phyloP scores from a whole-genome alignment of 2,329 filamentous ascomycete genomes.

The Paraphoma sp. region DNA sequence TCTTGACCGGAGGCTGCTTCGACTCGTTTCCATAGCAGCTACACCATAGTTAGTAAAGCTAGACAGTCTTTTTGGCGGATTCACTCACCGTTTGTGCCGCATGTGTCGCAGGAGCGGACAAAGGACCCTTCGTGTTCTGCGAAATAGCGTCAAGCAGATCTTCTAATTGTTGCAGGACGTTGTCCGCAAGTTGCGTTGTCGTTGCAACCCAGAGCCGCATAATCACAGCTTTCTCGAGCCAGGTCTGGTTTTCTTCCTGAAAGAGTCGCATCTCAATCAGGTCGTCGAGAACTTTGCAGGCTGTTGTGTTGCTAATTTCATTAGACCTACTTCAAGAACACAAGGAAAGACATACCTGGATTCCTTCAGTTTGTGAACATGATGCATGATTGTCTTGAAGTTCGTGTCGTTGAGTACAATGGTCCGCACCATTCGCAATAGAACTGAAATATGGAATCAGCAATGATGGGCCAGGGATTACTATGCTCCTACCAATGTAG shows the following conservation, averaged over 20 bases:
- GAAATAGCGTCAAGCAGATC: slow-evolving; percentile 57
- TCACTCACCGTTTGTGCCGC: slow-evolving; percentile 69
- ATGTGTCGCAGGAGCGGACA: slow-evolving; percentile 68
- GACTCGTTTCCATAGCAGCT: slow-evolving; percentile 85
- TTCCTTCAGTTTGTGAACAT: slow-evolving; percentile 69
- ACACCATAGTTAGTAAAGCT: slow-evolving; percentile 4
- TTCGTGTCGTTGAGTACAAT: slow-evolving; percentile 67
- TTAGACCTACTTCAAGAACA: neutral
- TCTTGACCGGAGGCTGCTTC: slow-evolving; percentile 64
- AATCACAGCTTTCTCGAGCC: slow-evolving; percentile 74
- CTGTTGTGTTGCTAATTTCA: slow-evolving; percentile 42
- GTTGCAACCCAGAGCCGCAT: slow-evolving; percentile 72
- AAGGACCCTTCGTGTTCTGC: slow-evolving; percentile 52
- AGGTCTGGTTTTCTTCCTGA: slow-evolving; percentile 57
- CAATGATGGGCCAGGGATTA: neutral
- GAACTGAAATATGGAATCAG: slow-evolving; percentile 46
- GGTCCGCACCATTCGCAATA: slow-evolving; percentile 67
- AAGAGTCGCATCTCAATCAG: slow-evolving; percentile 67
- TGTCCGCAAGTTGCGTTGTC: slow-evolving; percentile 48
- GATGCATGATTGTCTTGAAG: slow-evolving; percentile 70
- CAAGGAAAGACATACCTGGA: slow-evolving; percentile 26
- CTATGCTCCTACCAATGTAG: slow-evolving; percentile 42
- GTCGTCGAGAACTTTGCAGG: slow-evolving; percentile 63
- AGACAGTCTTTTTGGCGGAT: neutral
- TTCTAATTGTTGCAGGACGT: slow-evolving; percentile 48